A percentile compares a stretch with the other conserved stretches of the same genome.
phyloP scores from a whole-genome alignment of 2,329 filamentous ascomycete species.

The Geosmithia flava region DNA sequence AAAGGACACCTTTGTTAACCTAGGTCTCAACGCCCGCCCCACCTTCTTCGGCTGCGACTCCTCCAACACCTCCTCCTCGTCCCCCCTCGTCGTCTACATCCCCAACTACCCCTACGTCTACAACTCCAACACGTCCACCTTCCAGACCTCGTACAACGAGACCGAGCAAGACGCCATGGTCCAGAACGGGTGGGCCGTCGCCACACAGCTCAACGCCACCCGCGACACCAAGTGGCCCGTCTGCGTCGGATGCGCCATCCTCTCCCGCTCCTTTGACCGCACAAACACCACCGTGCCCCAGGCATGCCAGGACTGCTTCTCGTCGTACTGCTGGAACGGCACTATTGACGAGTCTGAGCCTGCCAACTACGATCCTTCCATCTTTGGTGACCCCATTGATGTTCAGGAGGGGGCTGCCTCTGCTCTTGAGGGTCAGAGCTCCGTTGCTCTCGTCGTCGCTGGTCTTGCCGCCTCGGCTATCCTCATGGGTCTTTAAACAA shows the following conservation, averaged over 20 bases:
- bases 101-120: conserved; percentile 65
- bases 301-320: conserved; percentile 66
- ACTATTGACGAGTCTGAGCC: conserved; percentile 27
- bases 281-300: conserved; percentile 57
- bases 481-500: conserved; percentile 1
- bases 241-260: conserved; percentile 80
- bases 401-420: not conserved
- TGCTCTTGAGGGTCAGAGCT: not conserved
- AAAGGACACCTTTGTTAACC: conserved; percentile 40
- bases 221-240: conserved; percentile 62
- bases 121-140: conserved; percentile 70
- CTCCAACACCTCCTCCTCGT: conserved; percentile 33
- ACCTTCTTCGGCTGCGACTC: conserved; percentile 56
- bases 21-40: conserved; percentile 45
- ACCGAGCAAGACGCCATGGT: conserved; percentile 67
- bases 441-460: not conserved
- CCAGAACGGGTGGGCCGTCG: conserved; percentile 73
- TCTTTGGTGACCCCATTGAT: conserved; percentile 13
- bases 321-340: conserved; percentile 89
- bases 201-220: conserved; percentile 72
- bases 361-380: conserved; percentile 17
- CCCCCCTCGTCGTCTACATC: conserved; percentile 74
- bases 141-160: conserved; percentile 50
- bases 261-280: conserved; percentile 62
- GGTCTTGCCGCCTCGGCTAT: conserved; percentile 9